These are phyloP conservation scores for Nicotiana sylvestris DNA, from an alignment of 257 asterid genomes.

Conservation along the genomic window DNA sequence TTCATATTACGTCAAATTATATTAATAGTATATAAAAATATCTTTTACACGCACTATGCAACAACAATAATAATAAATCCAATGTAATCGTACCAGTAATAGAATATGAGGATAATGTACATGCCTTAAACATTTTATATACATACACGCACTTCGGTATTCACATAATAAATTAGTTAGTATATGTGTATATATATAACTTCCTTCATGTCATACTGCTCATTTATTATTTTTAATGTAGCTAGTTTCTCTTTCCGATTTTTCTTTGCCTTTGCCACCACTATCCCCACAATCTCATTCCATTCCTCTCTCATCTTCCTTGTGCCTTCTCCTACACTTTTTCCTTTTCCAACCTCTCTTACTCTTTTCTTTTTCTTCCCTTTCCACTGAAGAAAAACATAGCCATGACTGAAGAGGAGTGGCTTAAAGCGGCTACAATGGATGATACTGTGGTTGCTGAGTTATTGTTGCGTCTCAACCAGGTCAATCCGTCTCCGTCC, in stretches of 20 bases:
- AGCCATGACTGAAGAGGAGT: conserved; percentile 54
- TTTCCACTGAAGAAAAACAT: background rate
- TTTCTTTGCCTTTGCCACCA: conserved; percentile 18
- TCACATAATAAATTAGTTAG: background rate
- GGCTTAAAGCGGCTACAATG: conserved; percentile 55
- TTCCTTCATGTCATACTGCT: background rate
- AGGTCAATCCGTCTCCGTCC: conserved; percentile 17
- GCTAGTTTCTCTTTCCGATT: background rate
- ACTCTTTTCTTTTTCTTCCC: background rate
- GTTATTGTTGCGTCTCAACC: conserved; percentile 44
- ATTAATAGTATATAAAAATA: no score
- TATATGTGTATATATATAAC: background rate
- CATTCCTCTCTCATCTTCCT: conserved; percentile 22
- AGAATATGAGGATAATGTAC: no score
- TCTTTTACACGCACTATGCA: no score
- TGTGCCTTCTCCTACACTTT: conserved; percentile 22
- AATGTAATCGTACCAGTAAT: no score
- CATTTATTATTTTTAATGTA: background rate
- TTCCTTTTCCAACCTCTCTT: conserved; percentile 11
- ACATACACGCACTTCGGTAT: background rate
- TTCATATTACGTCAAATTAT: no score
- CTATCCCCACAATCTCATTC: conserved; percentile 21
- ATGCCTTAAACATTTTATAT: background rate
- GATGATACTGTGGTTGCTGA: conserved; percentile 59
- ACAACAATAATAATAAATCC: no score